Percentiles rank a stretch among this genome's conserved stretches.
Evolutionary conservation across 805 yeast genomes (phyloP).

Genomic region (Candida germanica): DNA sequence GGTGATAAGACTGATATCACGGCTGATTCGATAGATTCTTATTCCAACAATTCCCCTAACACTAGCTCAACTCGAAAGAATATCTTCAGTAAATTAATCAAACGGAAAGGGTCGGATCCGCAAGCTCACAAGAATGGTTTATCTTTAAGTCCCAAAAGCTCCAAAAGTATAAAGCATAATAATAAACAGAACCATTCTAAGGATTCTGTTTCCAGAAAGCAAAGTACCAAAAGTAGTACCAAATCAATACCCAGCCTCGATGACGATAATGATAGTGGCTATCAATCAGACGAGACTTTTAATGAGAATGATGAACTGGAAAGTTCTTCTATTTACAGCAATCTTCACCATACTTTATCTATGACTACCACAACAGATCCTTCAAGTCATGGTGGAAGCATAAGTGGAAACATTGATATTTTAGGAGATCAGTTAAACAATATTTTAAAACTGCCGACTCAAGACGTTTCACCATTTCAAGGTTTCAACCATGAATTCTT

Average conservation of each 20-base stretch:
- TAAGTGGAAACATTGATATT: constrained; percentile 1
- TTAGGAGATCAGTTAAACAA: constrained; percentile 1
- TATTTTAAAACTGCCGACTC: background rate
- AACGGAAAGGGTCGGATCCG: constrained; percentile 5
- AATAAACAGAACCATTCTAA: too few species aligned
- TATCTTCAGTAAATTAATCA: constrained; percentile 12
- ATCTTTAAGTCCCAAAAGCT: too few species aligned
- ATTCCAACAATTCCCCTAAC: too few species aligned
- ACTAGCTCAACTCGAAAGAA: too few species aligned
- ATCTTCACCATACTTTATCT: constrained; percentile 2
- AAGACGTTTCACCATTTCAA: constrained; percentile 20
- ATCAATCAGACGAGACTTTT: constrained; percentile 21
- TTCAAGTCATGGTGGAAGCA: background rate
- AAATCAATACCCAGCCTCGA: constrained; percentile 13
- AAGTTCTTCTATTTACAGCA: constrained; percentile 4
- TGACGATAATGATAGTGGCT: constrained; percentile 22
- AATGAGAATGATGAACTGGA: constrained; percentile 7
- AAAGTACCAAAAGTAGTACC: background rate
- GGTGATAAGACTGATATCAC: too few species aligned
- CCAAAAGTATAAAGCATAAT: too few species aligned
- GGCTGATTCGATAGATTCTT: too few species aligned
- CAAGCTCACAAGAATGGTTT: too few species aligned
- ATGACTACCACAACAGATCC: background rate
- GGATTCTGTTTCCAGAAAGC: background rate
- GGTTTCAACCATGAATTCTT: constrained; percentile 37